Evolutionary conservation across 257 asterid genomes (phyloP), one percentile per base, ranked within the genome.

Genomic region (Cruciata laevipes): DNA sequence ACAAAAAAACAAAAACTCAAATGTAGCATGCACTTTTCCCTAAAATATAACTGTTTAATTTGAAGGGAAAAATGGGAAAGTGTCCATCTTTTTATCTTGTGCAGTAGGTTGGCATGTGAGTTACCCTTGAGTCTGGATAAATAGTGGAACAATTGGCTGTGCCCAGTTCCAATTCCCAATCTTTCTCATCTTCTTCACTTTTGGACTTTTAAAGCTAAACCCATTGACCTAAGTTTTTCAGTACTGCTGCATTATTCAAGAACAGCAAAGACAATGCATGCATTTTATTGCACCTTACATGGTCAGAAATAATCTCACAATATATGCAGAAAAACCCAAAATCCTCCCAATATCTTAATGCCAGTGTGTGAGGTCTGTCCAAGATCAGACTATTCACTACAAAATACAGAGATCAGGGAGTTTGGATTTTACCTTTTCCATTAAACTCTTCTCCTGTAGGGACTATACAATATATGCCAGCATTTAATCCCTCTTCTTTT

Each of bases 321-420:
- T 52, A 12, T n/a, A n/a, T 58, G 67, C 69, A 76, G 67, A 52
- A 52, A 52, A 17, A 42, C 51, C 51, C 51, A 40, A 40, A 40
- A 67, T 71, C 70, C 56, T 40, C 69, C 69, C 74, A 60, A 60
- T 65, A 77, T 77, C 78, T 73, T 73, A 52, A 60, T 66, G 68
- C 68, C 47, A 73, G 68, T 65, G 75, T 69, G 56, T 42, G 51
- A 40, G 55, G 73, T 73, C 73, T 65, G 67, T 62, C 44, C 38
- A 65, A 38, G 60, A 55, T 64, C 70, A 67, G 62, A 49, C 51
- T 52, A 37, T 66, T 49, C 61, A 70, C 35, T 68, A 70, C 30
- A 57, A 63, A 23, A 1, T n/a, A 18, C 69, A 25, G 42, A 30
- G 38, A 65, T 42, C 51, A 42, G 51, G 16, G 51, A 42, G 51